Conservation (phyloP, 2,329 filamentous ascomycete genomes). For the Pestalotiopsis sp. region DNA sequence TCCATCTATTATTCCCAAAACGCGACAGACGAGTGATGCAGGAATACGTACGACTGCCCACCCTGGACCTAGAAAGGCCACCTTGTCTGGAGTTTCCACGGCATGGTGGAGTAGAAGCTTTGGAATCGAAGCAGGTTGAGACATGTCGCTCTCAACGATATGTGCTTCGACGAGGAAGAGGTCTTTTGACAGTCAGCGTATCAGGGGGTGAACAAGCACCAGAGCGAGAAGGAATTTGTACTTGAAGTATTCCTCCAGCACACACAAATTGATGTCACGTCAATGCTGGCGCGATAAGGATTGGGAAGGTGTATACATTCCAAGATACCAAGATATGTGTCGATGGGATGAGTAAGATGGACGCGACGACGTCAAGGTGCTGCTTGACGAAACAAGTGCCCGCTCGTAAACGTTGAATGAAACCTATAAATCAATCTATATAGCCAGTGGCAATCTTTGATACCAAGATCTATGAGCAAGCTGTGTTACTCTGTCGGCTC, state of each 20-base stretch:
- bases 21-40: neutral
- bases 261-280: neutral
- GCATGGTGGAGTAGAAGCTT: slow-evolving; percentile 9
- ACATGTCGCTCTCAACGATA: slow-evolving; percentile 6
- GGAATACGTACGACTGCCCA: slow-evolving; percentile 2
- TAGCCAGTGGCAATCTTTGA: neutral
- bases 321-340: no score
- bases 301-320: neutral
- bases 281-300: slow-evolving; percentile 1
- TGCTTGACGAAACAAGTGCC: neutral
- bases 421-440: neutral
- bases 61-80: slow-evolving; percentile 6
- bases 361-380: no score
- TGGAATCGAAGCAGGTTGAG: slow-evolving; percentile 8
- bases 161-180: neutral
- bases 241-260: neutral
- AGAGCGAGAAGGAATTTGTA: neutral
- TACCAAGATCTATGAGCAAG: neutral
- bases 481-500: neutral
- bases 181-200: neutral
- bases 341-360: no score
- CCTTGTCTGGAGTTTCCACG: slow-evolving; percentile 4
- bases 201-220: neutral
- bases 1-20: no score
- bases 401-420: neutral